Percentiles rank a stretch among this genome's conserved stretches.
These are phyloP conservation scores for Chrysanthemum seticuspe DNA, from an alignment of 129 eudicot species.

Conservation along the genomic window DNA sequence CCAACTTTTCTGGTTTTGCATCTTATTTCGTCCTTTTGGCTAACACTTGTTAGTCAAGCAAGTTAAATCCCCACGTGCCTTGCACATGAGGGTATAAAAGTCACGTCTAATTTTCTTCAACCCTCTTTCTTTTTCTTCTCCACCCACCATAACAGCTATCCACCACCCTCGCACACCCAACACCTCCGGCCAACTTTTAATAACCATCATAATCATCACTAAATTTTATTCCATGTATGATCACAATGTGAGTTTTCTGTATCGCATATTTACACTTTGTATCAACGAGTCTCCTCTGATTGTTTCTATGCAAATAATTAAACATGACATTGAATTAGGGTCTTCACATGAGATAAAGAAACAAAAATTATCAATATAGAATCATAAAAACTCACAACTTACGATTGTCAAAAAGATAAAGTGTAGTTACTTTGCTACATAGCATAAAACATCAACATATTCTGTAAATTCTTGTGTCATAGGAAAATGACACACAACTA, in stretches of 20 bases:
- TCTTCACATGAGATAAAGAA: conserved; percentile 33
- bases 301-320: neutral
- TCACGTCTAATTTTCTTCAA: too few relatives aligned
- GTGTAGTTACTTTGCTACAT: conserved; percentile 49
- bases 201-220: too few relatives aligned
- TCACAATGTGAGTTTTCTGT: conserved; percentile 45
- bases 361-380: conserved; percentile 31
- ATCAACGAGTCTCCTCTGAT: neutral
- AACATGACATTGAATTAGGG: conserved; percentile 42
- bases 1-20: too few relatives aligned
- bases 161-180: too few relatives aligned
- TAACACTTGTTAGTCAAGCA: too few relatives aligned
- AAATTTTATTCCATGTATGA: conserved; percentile 26
- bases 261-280: neutral
- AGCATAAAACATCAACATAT: conserved; percentile 6
- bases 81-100: too few relatives aligned
- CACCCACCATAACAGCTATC: too few relatives aligned
- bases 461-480: neutral
- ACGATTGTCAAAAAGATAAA: conserved; percentile 38
- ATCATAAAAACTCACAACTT: conserved; percentile 28
- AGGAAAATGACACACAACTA: neutral
- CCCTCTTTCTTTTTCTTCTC: too few relatives aligned
- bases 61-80: too few relatives aligned
- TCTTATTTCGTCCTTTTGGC: too few relatives aligned
- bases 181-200: too few relatives aligned